Percentiles rank a stretch among this genome's conserved stretches.
Evolutionary conservation across 2,329 filamentous ascomycete species (phyloP).

Genomic region (Botrytis byssoidea): DNA sequence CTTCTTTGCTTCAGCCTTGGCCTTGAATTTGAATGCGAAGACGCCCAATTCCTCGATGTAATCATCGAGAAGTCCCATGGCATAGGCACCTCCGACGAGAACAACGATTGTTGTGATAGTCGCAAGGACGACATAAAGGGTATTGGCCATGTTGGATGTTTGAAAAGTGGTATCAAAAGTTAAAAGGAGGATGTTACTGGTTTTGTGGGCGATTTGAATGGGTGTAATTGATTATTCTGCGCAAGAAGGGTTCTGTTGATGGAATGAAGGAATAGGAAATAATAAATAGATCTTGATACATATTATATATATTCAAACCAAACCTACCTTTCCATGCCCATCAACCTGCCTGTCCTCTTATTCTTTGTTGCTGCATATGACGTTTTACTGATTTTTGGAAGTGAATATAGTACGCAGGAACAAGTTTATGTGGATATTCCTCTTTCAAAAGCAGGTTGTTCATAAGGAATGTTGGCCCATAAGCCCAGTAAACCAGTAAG

Average conservation of each 20-base stretch:
- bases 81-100: constrained; percentile 41
- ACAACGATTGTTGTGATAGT: constrained; percentile 38
- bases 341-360: constrained; percentile 1
- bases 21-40: constrained; percentile 44
- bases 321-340: background rate
- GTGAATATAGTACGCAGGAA: constrained; percentile 10
- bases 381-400: constrained; percentile 18
- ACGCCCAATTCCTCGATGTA: constrained; percentile 42
- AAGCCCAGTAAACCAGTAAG: background rate
- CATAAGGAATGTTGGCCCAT: background rate
- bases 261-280: background rate
- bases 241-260: background rate
- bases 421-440: constrained; percentile 5
- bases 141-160: constrained; percentile 16
- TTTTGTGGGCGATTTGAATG: background rate
- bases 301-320: constrained; percentile 1
- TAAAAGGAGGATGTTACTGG: background rate
- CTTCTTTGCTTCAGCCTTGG: constrained; percentile 44
- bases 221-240: background rate
- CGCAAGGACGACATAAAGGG: constrained; percentile 36
- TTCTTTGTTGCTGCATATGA: constrained; percentile 12
- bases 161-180: background rate
- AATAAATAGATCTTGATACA: background rate
- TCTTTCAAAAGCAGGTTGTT: background rate
- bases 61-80: constrained; percentile 42